Evolutionary conservation across 1,284 basidiomycete genomes (phyloP).

Genomic region (Cerioporus squamosus): DNA sequence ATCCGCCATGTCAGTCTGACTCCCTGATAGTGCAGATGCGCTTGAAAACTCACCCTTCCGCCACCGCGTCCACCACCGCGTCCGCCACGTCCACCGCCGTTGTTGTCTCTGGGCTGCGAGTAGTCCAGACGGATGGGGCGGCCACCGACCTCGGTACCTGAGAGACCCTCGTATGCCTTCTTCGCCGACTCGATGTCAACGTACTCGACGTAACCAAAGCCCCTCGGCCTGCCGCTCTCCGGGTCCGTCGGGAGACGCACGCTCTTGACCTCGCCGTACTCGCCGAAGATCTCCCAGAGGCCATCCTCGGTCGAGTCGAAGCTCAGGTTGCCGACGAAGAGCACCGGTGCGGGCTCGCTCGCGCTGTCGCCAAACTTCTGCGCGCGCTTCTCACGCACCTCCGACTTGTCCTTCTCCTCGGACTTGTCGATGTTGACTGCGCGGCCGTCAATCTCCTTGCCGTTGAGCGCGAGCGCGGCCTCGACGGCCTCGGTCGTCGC

Average conservation of each 20-base stretch:
- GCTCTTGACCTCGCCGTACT: slow-evolving; percentile 87
- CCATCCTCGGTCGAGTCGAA: slow-evolving; percentile 84
- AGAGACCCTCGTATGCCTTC: slow-evolving; percentile 76
- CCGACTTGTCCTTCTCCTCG: slow-evolving; percentile 57
- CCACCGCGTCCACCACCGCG: slow-evolving; percentile 44
- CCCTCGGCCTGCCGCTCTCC: slow-evolving; percentile 91
- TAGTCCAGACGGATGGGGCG: slow-evolving; percentile 87
- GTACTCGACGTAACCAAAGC: slow-evolving; percentile 98
- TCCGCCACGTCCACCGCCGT: slow-evolving; percentile 52
- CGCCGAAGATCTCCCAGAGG: slow-evolving; percentile 92
- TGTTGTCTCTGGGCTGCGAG: slow-evolving; percentile 81
- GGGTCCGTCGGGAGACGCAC: slow-evolving; percentile 94
- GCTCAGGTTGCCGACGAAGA: slow-evolving; percentile 93
- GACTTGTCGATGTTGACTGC: slow-evolving; percentile 88
- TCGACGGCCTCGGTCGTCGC: slow-evolving; percentile 74
- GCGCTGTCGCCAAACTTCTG: slow-evolving; percentile 76
- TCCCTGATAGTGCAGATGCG: background rate
- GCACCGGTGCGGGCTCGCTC: slow-evolving; percentile 74
- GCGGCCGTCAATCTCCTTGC: slow-evolving; percentile 93
- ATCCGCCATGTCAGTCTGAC: background rate
- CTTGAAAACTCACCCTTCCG: background rate
- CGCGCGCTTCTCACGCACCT: slow-evolving; percentile 70
- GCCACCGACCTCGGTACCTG: slow-evolving; percentile 84
- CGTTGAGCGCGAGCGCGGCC: slow-evolving; percentile 78
- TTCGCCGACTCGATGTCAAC: slow-evolving; percentile 81